Evolutionary conservation across 2,329 filamentous ascomycete genomes (phyloP), one percentile per base, ranked within the genome.

Genomic region (Apiospora phragmitis): DNA sequence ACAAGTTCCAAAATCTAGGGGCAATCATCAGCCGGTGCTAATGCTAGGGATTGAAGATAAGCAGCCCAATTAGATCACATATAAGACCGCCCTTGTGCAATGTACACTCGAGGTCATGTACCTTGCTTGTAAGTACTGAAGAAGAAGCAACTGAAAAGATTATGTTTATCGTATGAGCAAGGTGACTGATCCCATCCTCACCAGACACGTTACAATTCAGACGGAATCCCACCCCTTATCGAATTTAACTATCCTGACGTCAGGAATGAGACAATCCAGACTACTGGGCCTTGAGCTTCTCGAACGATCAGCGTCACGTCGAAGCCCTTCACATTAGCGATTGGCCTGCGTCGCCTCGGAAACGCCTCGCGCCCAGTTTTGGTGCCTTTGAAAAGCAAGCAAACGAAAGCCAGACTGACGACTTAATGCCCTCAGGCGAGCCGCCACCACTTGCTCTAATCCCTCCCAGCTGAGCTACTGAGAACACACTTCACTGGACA

Each of bases 1-100:
- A 35, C 29, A 32, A 38, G 21, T 35, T 35, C 32, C 32, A 62
- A 29, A n/a, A n/a, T 18, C 32, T 38, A 38, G 55, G 55, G 51
- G 51, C 51, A 29, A 59, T 59, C 51, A 35, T 59, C 51, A 59
- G 51, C 51, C 55, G 55, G 55, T 59, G 55, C 55, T 24, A n/a
- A 62, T 38, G 18, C 9, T n/a, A n/a, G n/a, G n/a, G 9, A n/a
- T n/a, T 9, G 18, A 4, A 21, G 43, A 47, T 21, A n/a, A 8
- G 11, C 35, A 4, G 18, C n/a, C 55, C 55, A 62, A 62, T 62
- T 11, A 62, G 55, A 62, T n/a, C 29, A 18, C 32, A 62, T 11
- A 14, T 2, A 38, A 9, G 7, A 38, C 12, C 21, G 51, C 9
- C 26, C 16, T 21, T 35, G 26, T 59, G 29, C 51, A 18, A 18